Base-by-base conservation (phyloP, 176 grass and related monocot genomes). In the Ananas comosus region DNA sequence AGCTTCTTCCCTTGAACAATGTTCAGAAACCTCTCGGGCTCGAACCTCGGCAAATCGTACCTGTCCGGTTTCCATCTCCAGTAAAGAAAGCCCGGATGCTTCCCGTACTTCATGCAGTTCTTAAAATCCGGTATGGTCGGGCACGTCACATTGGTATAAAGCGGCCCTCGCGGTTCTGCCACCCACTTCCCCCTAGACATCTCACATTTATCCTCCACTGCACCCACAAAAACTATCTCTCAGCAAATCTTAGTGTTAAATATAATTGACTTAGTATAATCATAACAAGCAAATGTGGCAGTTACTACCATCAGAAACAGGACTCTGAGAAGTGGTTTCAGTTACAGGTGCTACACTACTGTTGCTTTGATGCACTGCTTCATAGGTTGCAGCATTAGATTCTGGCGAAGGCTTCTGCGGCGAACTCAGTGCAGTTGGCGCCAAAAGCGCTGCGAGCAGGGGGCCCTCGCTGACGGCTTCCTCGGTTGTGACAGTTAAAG, bases 81-180 rank as follows among this genome's bases (percentile, higher is more conserved):
- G 72, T 74, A 80, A 48, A 87, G 67, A 70, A 87, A 83, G 50
- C 73, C 51, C 0, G 75, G 79, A 6, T 88, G 72, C 82, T 88
- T 91, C 17, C 88, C 85, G 52, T 82, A 87, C 76, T 91, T 91
- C 64, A 72, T 78, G 79, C 88, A 91, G 79, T 91, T 92, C 67
- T 86, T 88, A 50, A 76, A 72, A 23, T 88, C 90, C 42, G 80
- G 73, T 27, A 88, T 51, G 54, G 24, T 76, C 0, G 70, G 80
- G 77, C 90, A 92, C 25, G 85, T 79, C 80, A 81, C 12, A 64
- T 83, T 83, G 0, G 85, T 85, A 76, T 92, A 92, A 1, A 83
- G 49, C 0, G 83, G 67, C 1, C 83, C 82, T 1, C 14, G 70
- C 0, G 74, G 66, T 18, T 92, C 89, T n/a, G 61, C 53, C 80